Evolutionary conservation across 345 rosid species (phyloP).

Genomic region (Barbarea vulgaris): DNA sequence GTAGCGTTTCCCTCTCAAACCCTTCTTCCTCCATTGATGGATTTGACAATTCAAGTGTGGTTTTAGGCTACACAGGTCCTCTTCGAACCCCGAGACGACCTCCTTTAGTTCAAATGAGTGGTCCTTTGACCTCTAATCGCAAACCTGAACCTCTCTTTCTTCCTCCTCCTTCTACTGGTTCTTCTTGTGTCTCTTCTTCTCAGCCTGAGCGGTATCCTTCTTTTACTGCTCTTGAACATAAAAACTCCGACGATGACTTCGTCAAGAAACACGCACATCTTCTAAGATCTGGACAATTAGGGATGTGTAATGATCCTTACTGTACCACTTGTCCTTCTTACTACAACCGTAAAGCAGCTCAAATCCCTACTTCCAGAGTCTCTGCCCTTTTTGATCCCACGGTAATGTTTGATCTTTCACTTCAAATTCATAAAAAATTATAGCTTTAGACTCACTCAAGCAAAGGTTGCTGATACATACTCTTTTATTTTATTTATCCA

Average conservation of each 20-base stretch:
- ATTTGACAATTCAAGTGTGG: constrained; percentile 44
- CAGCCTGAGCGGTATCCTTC: constrained; percentile 51
- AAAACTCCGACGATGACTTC: constrained; percentile 47
- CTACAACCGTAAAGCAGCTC: constrained; percentile 51
- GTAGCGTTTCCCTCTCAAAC: constrained; percentile 68
- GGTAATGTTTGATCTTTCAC: constrained; percentile 37
- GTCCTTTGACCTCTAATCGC: constrained; percentile 55
- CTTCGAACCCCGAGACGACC: constrained; percentile 63
- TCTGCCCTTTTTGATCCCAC: constrained; percentile 59
- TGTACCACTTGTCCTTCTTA: constrained; percentile 86
- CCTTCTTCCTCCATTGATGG: constrained; percentile 52
- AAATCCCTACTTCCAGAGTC: constrained; percentile 43
- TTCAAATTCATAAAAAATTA: background rate
- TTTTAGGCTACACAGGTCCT: constrained; percentile 82
- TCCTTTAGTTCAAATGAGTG: constrained; percentile 63
- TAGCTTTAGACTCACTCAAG: constrained; percentile 6
- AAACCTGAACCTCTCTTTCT: constrained; percentile 40
- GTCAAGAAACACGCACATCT: constrained; percentile 67
- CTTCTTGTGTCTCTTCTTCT: constrained; percentile 26
- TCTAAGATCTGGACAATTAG: constrained; percentile 78
- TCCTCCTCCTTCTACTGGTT: constrained; percentile 35
- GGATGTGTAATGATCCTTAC: constrained; percentile 90
- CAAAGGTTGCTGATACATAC: constrained; percentile 7
- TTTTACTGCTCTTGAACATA: constrained; percentile 44
- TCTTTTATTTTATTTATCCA: constrained; percentile 3